Conservation (phyloP, 352 stramenopile genomes). For the Aphanomyces invadans region DNA sequence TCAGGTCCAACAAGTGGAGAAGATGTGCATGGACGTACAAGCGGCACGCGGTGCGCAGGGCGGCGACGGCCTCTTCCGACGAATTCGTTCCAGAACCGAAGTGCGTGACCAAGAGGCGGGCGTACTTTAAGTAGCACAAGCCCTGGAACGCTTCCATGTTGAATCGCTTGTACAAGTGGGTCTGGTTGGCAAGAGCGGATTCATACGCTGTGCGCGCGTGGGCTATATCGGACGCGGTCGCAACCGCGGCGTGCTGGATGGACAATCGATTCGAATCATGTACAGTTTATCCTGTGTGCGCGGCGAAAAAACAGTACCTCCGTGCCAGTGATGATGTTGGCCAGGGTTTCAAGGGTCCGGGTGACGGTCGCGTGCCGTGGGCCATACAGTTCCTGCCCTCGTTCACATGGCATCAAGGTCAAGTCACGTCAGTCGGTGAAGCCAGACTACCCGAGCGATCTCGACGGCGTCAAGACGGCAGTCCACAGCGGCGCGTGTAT, state of each 20-base stretch:
- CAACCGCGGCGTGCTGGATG: not conserved
- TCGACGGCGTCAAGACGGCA: not conserved
- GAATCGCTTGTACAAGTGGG: not conserved
- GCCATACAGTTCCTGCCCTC: not conserved
- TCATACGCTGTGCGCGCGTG: not conserved
- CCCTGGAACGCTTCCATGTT: not conserved
- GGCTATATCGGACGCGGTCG: not conserved
- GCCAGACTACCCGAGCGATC: slow-evolving; percentile 7
- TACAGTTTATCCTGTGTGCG: too few relatives aligned
- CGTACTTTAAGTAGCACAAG: slow-evolving; percentile 2
- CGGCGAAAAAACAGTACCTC: too few relatives aligned
- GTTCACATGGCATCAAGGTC: too few relatives aligned
- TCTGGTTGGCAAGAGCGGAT: not conserved
- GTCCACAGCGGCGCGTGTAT: not conserved
- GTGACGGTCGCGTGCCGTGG: not conserved
- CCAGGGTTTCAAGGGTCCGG: not conserved
- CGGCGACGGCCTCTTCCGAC: not conserved
- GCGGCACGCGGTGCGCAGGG: not conserved
- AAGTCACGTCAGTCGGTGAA: too few relatives aligned
- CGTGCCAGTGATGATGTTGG: slow-evolving; percentile 15
- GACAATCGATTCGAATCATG: not conserved
- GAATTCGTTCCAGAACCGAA: not conserved
- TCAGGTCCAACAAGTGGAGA: not conserved
- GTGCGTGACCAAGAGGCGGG: not conserved
- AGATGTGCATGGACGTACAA: slow-evolving; percentile 13